Percentiles rank a stretch among this genome's conserved stretches.
Evolutionary conservation across 257 asterid genomes (phyloP).

Genomic region (Solanum chiquidenum): DNA sequence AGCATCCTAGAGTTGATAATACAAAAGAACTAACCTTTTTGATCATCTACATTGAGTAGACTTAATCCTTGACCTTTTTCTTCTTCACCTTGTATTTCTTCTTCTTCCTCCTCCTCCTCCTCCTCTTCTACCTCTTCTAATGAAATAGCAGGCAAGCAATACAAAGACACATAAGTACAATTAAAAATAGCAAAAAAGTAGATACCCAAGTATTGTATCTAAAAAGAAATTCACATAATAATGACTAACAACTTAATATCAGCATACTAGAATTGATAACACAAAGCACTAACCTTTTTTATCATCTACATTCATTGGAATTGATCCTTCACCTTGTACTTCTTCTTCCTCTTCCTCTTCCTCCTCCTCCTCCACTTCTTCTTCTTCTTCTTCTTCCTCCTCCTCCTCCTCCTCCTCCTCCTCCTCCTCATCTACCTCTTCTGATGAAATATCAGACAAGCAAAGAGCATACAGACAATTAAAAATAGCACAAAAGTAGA

Average conservation of each 20-base stretch:
- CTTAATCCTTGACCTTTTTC: background rate
- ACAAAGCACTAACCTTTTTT: background rate
- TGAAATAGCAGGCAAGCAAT: background rate
- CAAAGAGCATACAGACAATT: background rate
- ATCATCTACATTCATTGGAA: background rate
- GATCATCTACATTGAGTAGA: background rate
- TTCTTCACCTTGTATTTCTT: background rate
- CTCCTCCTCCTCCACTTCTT: background rate
- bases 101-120: background rate
- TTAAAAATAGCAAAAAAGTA: background rate
- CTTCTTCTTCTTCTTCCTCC: accelerated
- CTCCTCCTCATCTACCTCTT: background rate
- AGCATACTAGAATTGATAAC: background rate
- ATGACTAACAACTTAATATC: background rate
- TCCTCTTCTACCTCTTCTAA: background rate
- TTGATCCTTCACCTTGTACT: background rate
- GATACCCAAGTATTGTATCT: background rate
- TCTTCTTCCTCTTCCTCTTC: background rate
- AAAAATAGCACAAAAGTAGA: background rate
- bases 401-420: background rate
- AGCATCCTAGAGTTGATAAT: background rate
- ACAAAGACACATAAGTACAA: background rate
- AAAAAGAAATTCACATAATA: background rate
- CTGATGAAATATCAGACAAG: background rate
- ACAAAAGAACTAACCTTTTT: background rate